Conservation (phyloP, 805 yeast genomes). For the Pichia manshurica region DNA sequence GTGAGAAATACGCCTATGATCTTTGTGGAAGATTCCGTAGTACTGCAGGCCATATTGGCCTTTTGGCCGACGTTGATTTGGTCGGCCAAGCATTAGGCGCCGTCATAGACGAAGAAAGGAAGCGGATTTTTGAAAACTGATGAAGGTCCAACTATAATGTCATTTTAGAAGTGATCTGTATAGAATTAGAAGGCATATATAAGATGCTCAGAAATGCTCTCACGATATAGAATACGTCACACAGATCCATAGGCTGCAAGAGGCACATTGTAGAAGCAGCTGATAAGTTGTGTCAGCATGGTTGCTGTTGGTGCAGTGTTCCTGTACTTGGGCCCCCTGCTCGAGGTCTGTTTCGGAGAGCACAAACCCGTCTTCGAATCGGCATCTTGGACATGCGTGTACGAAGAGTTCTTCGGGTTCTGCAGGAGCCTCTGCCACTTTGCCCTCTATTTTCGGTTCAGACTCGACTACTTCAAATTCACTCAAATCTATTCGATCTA, state of each 20-base stretch:
- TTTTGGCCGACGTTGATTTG: slow-evolving; percentile 67
- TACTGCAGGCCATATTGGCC: slow-evolving; percentile 69
- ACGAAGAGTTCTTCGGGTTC: slow-evolving; percentile 23
- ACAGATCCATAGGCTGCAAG: slow-evolving; percentile 83
- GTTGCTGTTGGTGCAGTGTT: slow-evolving; percentile 38
- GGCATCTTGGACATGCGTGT: slow-evolving; percentile 59
- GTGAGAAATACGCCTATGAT: slow-evolving; percentile 51
- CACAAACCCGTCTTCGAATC: slow-evolving; percentile 38
- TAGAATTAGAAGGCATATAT: background rate
- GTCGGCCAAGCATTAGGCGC: slow-evolving; percentile 69
- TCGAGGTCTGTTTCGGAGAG: slow-evolving; percentile 59
- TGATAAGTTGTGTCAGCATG: slow-evolving; percentile 34
- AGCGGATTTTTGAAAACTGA: slow-evolving; percentile 3
- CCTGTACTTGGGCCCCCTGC: slow-evolving; percentile 35
- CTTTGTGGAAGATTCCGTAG: slow-evolving; percentile 63
- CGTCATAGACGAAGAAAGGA: slow-evolving; percentile 51
- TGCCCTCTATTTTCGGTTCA: background rate
- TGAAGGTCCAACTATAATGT: background rate
- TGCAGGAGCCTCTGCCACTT: slow-evolving; percentile 25
- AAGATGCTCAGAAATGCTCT: background rate
- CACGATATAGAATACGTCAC: slow-evolving; percentile 45
- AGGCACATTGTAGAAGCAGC: slow-evolving; percentile 69
- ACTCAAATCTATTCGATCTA: slow-evolving; percentile 12
- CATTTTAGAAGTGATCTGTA: background rate
- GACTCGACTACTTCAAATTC: slow-evolving; percentile 47